phyloP scores from a whole-genome alignment of 805 yeast genomes.

The Wickerhamomyces alni region DNA sequence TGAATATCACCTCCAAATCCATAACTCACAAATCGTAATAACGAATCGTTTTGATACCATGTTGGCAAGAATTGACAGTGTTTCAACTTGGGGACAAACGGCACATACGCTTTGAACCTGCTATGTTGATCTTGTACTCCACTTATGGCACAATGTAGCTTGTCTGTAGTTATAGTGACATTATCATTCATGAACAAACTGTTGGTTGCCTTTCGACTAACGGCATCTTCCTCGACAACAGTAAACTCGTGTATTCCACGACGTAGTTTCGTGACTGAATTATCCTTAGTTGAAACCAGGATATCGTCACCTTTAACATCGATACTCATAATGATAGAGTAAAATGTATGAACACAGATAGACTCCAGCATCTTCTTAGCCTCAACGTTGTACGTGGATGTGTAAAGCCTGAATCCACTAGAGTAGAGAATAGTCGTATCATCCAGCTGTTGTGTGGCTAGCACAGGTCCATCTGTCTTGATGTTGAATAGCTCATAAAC shows the following conservation, averaged over 20 bases:
- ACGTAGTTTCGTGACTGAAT: slow-evolving; percentile 20
- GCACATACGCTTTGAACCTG: slow-evolving; percentile 14
- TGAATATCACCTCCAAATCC: slow-evolving; percentile 35
- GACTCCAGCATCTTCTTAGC: slow-evolving; percentile 14
- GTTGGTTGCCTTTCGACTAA: slow-evolving; percentile 16
- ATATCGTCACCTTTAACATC: slow-evolving; percentile 16
- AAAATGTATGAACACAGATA: slow-evolving; percentile 3
- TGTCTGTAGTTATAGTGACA: slow-evolving; percentile 16
- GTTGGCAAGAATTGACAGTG: slow-evolving; percentile 25
- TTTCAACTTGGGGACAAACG: slow-evolving; percentile 28
- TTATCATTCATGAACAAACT: slow-evolving; percentile 8
- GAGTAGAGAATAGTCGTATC: slow-evolving; percentile 14
- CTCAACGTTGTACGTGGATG: slow-evolving; percentile 9
- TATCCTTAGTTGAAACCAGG: slow-evolving; percentile 24
- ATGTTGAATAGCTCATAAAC: slow-evolving; percentile 12
- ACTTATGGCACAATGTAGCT: slow-evolving; percentile 14
- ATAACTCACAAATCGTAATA: slow-evolving; percentile 19
- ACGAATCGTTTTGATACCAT: slow-evolving; percentile 21
- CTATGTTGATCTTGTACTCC: slow-evolving; percentile 11
- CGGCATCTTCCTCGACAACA: slow-evolving; percentile 13
- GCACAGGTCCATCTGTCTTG: slow-evolving; percentile 19
- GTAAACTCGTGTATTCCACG: slow-evolving; percentile 13
- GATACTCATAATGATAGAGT: slow-evolving; percentile 16
- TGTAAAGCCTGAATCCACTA: slow-evolving; percentile 10
- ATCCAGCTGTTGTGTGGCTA: slow-evolving; percentile 13